A percentile compares a stretch with the other conserved stretches of the same genome.
Evolutionary conservation across 1,284 basidiomycete species (phyloP).

Genomic region (Cutaneotrichosporon sp.): DNA sequence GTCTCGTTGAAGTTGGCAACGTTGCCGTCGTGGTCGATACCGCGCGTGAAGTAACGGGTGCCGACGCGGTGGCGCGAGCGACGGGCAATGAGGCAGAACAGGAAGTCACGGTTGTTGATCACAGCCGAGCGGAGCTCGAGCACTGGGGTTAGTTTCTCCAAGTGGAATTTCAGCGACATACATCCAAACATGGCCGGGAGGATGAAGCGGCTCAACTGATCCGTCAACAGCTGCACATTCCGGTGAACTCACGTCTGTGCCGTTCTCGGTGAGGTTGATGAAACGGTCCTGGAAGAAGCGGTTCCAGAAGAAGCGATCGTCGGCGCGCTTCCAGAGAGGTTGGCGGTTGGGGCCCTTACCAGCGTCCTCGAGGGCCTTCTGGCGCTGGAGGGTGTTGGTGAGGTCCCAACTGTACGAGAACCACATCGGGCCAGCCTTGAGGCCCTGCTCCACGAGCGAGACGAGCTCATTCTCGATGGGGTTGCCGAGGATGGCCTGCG

Average conservation of each 20-base stretch:
- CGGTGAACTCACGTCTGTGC: constrained; percentile 44
- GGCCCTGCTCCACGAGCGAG: constrained; percentile 79
- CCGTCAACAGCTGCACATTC: background rate
- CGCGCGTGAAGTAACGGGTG: constrained; percentile 94
- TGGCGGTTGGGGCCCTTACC: constrained; percentile 61
- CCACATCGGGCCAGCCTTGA: constrained; percentile 75
- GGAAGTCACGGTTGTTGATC: constrained; percentile 76
- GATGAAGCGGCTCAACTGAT: constrained; percentile 78
- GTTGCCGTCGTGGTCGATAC: constrained; percentile 69
- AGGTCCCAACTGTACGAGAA: constrained; percentile 92
- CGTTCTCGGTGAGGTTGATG: constrained; percentile 51
- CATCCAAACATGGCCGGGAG: constrained; percentile 90
- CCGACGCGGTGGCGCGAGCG: constrained; percentile 92
- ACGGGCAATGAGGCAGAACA: constrained; percentile 85
- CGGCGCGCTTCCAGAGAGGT: constrained; percentile 61
- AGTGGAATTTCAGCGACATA: constrained; percentile 52
- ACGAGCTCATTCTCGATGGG: constrained; percentile 86
- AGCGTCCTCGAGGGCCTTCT: constrained; percentile 64
- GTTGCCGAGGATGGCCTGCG: constrained; percentile 62
- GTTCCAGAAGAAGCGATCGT: constrained; percentile 99
- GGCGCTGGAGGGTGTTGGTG: constrained; percentile 82
- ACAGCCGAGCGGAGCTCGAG: constrained; percentile 79
- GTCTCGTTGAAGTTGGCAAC: constrained; percentile 90
- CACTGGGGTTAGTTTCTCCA: constrained; percentile 57
- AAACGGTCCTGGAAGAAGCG: constrained; percentile 60